Evolutionary conservation across 371 early-diverging fungal species (phyloP), one percentile per base, ranked within the genome.

Genomic region (Mucor circinelloides): DNA sequence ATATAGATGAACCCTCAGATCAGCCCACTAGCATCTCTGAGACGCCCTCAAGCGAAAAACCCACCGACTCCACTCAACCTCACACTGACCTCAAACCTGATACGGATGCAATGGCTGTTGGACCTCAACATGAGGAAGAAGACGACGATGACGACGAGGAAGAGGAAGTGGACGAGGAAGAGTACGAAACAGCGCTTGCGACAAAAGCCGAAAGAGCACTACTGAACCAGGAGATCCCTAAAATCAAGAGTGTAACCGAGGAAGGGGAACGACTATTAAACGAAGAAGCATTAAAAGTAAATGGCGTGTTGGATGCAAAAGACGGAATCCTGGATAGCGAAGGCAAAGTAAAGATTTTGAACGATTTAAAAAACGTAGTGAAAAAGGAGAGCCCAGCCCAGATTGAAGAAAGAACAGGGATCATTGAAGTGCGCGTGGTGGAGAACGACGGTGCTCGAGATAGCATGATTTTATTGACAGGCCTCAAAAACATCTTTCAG

Each of bases 401-500:
- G 55, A 67, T 73, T 25, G 93, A 94, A 64, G 94, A 94, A 64
- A 77, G 79, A 32, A 77, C 85, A 48, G 95, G 94, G 0, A 31
- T 83, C 36, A 91, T 96, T 36, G 76, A 81, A 46, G 92, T 94
- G 67, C 77, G 87, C 19, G 89, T 92, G 13, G 93, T 94, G 13
- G 75, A 72, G 21, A 96, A 96, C 65, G 95, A 97, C 75, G 89
- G 89, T 4, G 58, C 72, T 6, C 86, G 87, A 27, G 90, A 92
- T 38, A 90, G 89, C 46, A 91, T 96, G 91, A 91, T 93, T 8
- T 76, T 96, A 28, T 83, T 99, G 64, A 94, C 99, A 0, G 95
- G 94, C 28, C 83, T 99, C 60, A 98, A 98, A 78, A 94, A 92
- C 73, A 91, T 99, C 42, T 98, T 99, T 78, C 97, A 98, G 76